Evolutionary conservation across 2,329 filamentous ascomycete genomes (phyloP).

Genomic region (Penicillium sp.): DNA sequence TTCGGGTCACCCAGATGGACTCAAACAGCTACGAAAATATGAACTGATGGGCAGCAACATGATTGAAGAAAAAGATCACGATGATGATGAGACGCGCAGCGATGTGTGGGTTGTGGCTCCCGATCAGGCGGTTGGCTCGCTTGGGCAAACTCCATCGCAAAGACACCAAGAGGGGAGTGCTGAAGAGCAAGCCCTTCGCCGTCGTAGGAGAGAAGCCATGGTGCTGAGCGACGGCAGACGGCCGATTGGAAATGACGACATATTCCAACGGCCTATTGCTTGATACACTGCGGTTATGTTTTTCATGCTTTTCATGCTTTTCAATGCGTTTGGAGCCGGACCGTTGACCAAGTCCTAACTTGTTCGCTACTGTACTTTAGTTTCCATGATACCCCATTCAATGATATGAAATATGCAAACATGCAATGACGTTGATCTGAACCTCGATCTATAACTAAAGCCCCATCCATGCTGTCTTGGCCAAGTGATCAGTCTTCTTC

Average conservation of each 20-base stretch:
- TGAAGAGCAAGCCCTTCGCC: constrained; percentile 65
- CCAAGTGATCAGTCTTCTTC: constrained; percentile 88
- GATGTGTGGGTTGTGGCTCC: constrained; percentile 52
- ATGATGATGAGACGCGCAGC: constrained; percentile 49
- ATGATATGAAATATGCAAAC: constrained; percentile 15
- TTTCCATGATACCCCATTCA: constrained; percentile 33
- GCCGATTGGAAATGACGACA: constrained; percentile 69
- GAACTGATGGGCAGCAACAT: constrained; percentile 44
- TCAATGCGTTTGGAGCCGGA: background rate
- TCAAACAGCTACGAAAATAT: constrained; percentile 41
- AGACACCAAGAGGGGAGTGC: constrained; percentile 33
- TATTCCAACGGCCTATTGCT: constrained; percentile 60
- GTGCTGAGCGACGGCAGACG: constrained; percentile 82
- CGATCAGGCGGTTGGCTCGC: constrained; percentile 49
- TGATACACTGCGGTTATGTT: background rate
- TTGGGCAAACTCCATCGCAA: constrained; percentile 29
- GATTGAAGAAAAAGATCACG: constrained; percentile 50
- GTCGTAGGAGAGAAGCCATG: constrained; percentile 80
- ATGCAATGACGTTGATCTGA: constrained; percentile 7
- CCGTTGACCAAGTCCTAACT: background rate
- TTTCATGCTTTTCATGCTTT: background rate
- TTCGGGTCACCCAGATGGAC: constrained; percentile 36
- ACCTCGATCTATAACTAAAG: constrained; percentile 23
- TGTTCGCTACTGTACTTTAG: constrained; percentile 14
- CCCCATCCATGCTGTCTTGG: constrained; percentile 78